These are phyloP conservation scores for Saccharomyces hybrid DNA, from an alignment of 1,139 yeast species.

Conservation along the genomic window DNA sequence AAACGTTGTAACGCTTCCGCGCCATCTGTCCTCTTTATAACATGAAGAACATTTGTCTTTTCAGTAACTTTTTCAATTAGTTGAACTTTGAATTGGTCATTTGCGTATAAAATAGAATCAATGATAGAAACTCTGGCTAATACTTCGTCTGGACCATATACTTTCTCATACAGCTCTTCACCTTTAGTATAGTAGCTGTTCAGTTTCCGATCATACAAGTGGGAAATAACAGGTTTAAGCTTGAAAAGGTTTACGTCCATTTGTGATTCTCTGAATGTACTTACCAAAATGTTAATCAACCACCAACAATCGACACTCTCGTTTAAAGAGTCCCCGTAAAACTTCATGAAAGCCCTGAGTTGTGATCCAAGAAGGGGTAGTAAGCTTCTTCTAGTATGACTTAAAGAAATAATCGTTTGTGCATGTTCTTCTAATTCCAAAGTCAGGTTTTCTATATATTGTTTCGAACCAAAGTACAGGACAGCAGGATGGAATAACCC, in stretches of 20 bases:
- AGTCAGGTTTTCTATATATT: conserved; percentile 15
- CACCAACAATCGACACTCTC: conserved; percentile 35
- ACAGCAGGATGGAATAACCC: conserved; percentile 35
- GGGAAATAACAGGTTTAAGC: conserved; percentile 51
- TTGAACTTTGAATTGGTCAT: conserved; percentile 33
- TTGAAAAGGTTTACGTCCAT: conserved; percentile 49
- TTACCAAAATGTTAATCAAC: conserved; percentile 47
- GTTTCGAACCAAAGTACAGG: conserved; percentile 29
- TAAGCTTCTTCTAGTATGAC: conserved; percentile 61
- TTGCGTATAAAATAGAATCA: conserved; percentile 38
- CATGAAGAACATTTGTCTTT: conserved; percentile 38
- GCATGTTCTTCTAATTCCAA: conserved; percentile 36
- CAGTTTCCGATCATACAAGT: conserved; percentile 38
- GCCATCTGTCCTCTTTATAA: conserved; percentile 53
- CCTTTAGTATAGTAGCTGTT: conserved; percentile 9
- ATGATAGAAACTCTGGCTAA: conserved; percentile 45
- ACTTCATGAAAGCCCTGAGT: conserved; percentile 20
- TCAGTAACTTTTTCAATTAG: conserved; percentile 40
- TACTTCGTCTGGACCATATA: conserved; percentile 57
- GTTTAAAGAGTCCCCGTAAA: conserved; percentile 26
- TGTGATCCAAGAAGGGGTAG: conserved; percentile 49
- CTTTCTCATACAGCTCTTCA: conserved; percentile 37
- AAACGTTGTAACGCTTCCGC: conserved; percentile 61
- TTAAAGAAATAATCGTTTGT: conserved; percentile 39
- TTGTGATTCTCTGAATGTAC: conserved; percentile 44